phyloP scores from a whole-genome alignment of 345 rosid species.

The Gossypium mustelinum region DNA sequence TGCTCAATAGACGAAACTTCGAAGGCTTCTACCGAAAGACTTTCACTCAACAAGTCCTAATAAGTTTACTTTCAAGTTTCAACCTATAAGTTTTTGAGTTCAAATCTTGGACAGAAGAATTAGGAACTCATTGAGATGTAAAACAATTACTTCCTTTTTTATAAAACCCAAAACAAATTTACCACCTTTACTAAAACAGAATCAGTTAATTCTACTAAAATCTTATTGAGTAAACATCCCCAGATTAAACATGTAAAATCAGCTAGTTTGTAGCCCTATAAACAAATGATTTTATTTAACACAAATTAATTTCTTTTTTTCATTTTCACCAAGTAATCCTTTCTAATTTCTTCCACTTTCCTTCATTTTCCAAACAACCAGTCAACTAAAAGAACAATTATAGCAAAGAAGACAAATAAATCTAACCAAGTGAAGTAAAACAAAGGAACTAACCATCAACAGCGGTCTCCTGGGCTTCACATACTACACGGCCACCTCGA shows the following conservation, averaged over 20 bases:
- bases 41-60: no score
- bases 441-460: constrained; percentile 18
- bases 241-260: background rate
- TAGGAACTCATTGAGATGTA: background rate
- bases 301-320: background rate
- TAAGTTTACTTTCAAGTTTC: background rate
- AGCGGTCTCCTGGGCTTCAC: constrained; percentile 30
- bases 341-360: background rate
- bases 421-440: background rate
- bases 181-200: background rate
- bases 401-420: background rate
- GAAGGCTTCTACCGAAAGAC: no score
- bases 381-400: background rate
- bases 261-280: background rate
- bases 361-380: background rate
- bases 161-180: background rate
- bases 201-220: background rate
- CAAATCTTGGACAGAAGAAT: background rate
- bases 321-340: background rate
- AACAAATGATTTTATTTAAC: background rate
- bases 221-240: no score
- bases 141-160: background rate
- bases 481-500: constrained; percentile 20
- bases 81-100: background rate
- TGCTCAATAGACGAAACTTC: no score